Evolutionary conservation across 495 filamentous ascomycete genomes (phyloP), one percentile per base, ranked within the genome.

Genomic region (Penicillium turbatum): DNA sequence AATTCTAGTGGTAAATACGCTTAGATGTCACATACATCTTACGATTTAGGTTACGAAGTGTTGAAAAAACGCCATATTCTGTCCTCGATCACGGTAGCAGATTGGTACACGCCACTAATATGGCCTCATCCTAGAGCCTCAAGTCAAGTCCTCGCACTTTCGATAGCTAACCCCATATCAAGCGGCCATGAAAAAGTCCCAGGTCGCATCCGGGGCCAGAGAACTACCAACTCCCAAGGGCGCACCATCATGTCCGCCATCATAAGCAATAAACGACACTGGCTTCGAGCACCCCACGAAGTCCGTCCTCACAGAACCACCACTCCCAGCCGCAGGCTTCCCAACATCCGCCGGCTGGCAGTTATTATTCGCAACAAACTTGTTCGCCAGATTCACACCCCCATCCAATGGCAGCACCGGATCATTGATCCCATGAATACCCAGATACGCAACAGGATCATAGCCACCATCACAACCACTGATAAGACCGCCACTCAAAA

Each of bases 381-480:
- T 57, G 52, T 76, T 71, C 5, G 66, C 51, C 61, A 75, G 60
- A 55, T 61, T 32, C 8, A 67, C 54, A n/a, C 68, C 73, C 7
- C 56, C 60, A 0, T 52, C 34, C n/a, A 78, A 62, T 1, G 65
- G 65, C 6, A 78, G 62, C 5, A 76, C 72, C 13, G 21, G 24
- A 42, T 79, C 75, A 16, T 42, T 57, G 11, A 65, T 57, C 10
- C 75, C 75, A 53, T 77, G 74, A 57, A 73, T 65, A 27, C 62
- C 69, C 40, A 74, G 72, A 51, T 76, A 79, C 4, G 74, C 74
- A 21, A 79, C 66, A 5, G 73, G 65, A 29, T 69, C 61, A 5
- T 57, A 62, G 13, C 73, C 74, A 1, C 60, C 66, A 9, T 52
- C 48, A 54, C 74, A 77, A 6, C 74, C 74, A 48, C 70, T 74